These are phyloP conservation scores for Meripilus lineatus DNA, from an alignment of 1,284 basidiomycete species.

Conservation along the genomic window DNA sequence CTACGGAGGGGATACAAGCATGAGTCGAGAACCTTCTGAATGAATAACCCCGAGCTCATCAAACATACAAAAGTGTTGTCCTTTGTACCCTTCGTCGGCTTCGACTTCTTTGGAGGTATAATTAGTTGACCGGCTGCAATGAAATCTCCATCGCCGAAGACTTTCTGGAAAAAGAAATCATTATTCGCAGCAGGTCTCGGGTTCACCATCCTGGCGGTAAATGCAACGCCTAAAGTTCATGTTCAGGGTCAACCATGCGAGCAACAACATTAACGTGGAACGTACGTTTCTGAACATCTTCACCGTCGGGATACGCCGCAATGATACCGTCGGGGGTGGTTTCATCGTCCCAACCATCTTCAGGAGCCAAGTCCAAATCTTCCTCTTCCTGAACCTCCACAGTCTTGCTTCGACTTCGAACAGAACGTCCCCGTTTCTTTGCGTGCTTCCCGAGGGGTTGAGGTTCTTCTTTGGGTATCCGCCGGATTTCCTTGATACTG, in stretches of 20 bases:
- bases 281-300: constrained; percentile 70
- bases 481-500: constrained; percentile 78
- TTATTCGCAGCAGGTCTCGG: constrained; percentile 56
- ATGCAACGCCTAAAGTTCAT: constrained; percentile 59
- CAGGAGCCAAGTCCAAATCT: constrained; percentile 44
- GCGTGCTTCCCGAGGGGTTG: constrained; percentile 46
- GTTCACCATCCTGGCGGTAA: constrained; percentile 60
- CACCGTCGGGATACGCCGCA: constrained; percentile 57
- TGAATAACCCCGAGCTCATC: too few relatives aligned
- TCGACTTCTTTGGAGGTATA: constrained; percentile 74
- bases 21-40: neutral
- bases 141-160: constrained; percentile 92
- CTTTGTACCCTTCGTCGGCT: constrained; percentile 85
- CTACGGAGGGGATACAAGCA: constrained; percentile 35
- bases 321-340: constrained; percentile 70
- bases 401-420: constrained; percentile 36
- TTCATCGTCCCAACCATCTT: constrained; percentile 86
- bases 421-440: constrained; percentile 31
- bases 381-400: constrained; percentile 31
- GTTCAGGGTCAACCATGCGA: neutral
- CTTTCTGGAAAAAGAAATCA: constrained; percentile 86
- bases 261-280: constrained; percentile 14
- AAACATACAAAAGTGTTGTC: constrained; percentile 91
- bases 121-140: constrained; percentile 87
- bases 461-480: constrained; percentile 65